Evolutionary conservation across 805 yeast species (phyloP), one percentile per base, ranked within the genome.

Genomic region (Ogataea sp.): DNA sequence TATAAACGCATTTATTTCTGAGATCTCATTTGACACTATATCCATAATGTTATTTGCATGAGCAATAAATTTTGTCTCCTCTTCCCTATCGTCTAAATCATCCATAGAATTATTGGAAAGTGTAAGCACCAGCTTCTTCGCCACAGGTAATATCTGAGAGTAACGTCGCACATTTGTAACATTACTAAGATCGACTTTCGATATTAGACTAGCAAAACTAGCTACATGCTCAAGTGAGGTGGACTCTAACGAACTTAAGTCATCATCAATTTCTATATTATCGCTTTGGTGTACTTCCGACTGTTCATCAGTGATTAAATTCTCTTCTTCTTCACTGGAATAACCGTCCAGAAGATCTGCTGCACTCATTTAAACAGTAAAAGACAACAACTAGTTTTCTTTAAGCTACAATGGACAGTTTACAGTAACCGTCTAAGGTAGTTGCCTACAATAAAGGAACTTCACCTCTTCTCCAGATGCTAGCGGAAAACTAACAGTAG

Each of bases 21-120:
- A 46, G 4, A 82, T 74, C 44, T 83, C 90, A 13, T 63, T 62
- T 34, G 70, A 68, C 2, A 83, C 66, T 6, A 75, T 69, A 10
- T 70, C 68, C 0, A 79, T 62, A n/a, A 73, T 49, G 32, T 68
- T 74, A 55, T 81, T 83, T 20, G 34, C 15, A 10, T 20, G 14
- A 9, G 34, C 20, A 5, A 32, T 57, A 23, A 82, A 69, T n/a
- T 62, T 55, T 47, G 70, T 68, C 46, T 78, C 79, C 9, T 61
- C 62, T 20, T 52, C 58, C 27, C 56, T 57, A 34, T 55, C 65
- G 11, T 47, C 39, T 14, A 48, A 54, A 14, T 44, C 47, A 4
- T 20, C 17, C 2, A 16, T 14, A 18, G 20, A 24, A 3, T 10
- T 14, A 5, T 20, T 20, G 15, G 45, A 48, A 27, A 59, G 50